Conservation (phyloP, 495 filamentous ascomycete species). For the Penicillium cinerascens region DNA sequence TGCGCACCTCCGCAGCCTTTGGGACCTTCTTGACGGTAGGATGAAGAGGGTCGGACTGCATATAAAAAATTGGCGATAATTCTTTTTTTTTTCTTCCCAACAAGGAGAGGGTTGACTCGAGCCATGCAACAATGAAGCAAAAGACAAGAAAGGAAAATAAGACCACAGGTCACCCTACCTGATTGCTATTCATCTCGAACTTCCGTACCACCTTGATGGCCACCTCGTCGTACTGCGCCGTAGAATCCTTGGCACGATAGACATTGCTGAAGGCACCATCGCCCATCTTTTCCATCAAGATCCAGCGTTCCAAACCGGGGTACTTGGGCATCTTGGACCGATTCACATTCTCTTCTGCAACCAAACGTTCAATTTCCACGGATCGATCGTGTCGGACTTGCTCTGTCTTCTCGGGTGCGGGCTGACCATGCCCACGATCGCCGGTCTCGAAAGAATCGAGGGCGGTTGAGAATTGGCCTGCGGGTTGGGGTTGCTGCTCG, state of each 20-base stretch:
- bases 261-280: constrained; percentile 99
- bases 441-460: constrained; percentile 54
- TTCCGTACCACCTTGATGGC: constrained; percentile 99
- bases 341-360: constrained; percentile 84
- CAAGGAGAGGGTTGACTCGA: neutral
- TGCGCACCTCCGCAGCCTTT: constrained; percentile 96
- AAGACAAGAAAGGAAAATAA: constrained; percentile 15
- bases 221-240: constrained; percentile 68
- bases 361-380: constrained; percentile 69
- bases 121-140: neutral
- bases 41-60: constrained; percentile 75
- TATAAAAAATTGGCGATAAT: constrained; percentile 37
- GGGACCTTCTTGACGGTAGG: constrained; percentile 91
- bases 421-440: constrained; percentile 54
- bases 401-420: constrained; percentile 53
- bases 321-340: constrained; percentile 86
- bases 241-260: constrained; percentile 77
- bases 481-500: constrained; percentile 55
- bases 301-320: constrained; percentile 87
- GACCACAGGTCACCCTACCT: constrained; percentile 59
- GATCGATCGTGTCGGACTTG: constrained; percentile 45
- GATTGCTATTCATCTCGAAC: constrained; percentile 95
- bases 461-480: constrained; percentile 46
- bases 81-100: neutral
- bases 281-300: constrained; percentile 94